Base-by-base conservation (phyloP, 192 early-diverging fungal species). In the Entophlyctis luteolus region DNA sequence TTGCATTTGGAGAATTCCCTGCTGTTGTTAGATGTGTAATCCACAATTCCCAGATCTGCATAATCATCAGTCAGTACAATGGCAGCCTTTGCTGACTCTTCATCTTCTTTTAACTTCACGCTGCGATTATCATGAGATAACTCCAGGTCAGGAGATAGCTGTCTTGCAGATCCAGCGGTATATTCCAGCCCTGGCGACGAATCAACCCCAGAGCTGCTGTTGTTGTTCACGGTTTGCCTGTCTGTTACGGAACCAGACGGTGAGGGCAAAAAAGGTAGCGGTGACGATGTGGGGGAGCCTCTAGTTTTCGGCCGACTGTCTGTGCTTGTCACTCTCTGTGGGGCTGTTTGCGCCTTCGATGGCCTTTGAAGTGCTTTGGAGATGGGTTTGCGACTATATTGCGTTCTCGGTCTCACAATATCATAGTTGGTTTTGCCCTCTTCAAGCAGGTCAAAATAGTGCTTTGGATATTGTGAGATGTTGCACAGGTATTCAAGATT, bases 401-500 rank as follows among this genome's bases (percentile, higher is more conserved):
- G 60, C 25, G 60, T 63, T 49, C 28, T 47, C 5, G 60, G 60
- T 27, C 60, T 45, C 32, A 63, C 60, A 6, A 63, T 45, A 37
- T 63, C 60, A 22, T 63, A 63, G 48, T 63, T 47, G 18, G 18
- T 4, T 49, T 63, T 63, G 27, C 60, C 60, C 31, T 63, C 60
- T 5, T 49, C 60, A 1, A 63, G 31, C 4, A 49, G 65, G n/a
- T 70, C 63, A 5, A 70, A 36, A 59, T 76, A 82, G 16, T 55
- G 65, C 22, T 72, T 35, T 0, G 81, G 81, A 65, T 77, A 82
- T 16, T 45, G 36, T 4, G 78, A 50, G 42, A 80, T 80, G 59
- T 76, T 80, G 35, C 59, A 38, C 18, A 82, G 66, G 42, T 82
- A 80, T 3, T 28, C 60, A 12, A 82, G 68, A 46, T 78, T 75